Evolutionary conservation across 345 rosid species (phyloP).

Genomic region (Salix arbutifolia): DNA sequence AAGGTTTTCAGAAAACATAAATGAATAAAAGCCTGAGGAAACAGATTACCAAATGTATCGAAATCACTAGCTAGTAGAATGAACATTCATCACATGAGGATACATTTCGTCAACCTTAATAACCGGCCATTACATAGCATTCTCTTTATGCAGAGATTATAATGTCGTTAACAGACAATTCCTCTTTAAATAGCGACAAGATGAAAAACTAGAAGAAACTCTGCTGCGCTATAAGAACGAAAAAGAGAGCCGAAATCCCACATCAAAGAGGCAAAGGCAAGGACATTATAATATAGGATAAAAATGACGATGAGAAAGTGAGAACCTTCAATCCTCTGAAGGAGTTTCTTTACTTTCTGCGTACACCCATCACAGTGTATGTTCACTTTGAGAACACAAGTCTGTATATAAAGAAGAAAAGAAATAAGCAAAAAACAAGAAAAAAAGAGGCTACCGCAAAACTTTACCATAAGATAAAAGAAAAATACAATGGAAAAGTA

Average conservation of each 20-base stretch:
- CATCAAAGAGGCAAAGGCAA: background rate
- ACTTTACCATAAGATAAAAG: slow-evolving; percentile 1
- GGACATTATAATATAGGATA: background rate
- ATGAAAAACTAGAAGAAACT: background rate
- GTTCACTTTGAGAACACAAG: slow-evolving; percentile 67
- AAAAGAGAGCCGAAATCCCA: background rate
- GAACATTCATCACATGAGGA: background rate
- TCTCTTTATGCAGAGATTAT: background rate
- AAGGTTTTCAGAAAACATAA: background rate
- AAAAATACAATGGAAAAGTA: background rate
- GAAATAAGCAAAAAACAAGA: background rate
- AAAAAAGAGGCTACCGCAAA: slow-evolving; percentile 9
- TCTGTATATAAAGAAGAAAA: slow-evolving; percentile 34
- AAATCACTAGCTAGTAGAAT: background rate
- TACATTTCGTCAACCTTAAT: background rate
- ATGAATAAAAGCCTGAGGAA: background rate
- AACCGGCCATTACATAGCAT: background rate
- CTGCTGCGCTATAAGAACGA: background rate
- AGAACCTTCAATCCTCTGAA: slow-evolving; percentile 81
- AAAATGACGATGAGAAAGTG: background rate
- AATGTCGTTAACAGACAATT: background rate
- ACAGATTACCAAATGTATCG: background rate
- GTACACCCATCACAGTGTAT: slow-evolving; percentile 86
- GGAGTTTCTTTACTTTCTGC: slow-evolving; percentile 76
- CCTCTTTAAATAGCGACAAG: background rate